Evolutionary conservation across 495 filamentous ascomycete genomes (phyloP).

Genomic region (Daldinia concentrica): DNA sequence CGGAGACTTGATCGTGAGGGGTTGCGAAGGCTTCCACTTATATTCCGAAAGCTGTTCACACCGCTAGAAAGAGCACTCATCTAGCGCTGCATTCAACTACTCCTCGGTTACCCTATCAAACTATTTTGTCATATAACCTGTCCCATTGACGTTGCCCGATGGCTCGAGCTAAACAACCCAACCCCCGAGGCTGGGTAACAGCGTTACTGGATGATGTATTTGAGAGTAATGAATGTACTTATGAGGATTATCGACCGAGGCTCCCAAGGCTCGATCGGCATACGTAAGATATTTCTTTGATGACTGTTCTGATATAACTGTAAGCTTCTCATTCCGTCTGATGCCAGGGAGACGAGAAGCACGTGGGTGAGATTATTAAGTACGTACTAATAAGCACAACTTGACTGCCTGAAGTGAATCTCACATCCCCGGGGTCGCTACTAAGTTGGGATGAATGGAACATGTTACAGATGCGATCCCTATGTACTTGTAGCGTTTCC

Average conservation of each 20-base stretch:
- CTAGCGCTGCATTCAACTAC: conserved; percentile 34
- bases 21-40: conserved; percentile 29
- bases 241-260: conserved; percentile 28
- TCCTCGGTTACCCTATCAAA: conserved; percentile 30
- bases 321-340: conserved; percentile 31
- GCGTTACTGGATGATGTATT: conserved; percentile 32
- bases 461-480: not conserved
- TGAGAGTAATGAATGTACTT: conserved; percentile 19
- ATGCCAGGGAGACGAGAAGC: conserved; percentile 20
- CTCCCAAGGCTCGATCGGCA: conserved; percentile 11
- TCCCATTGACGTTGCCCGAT: conserved; percentile 25
- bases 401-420: conserved; percentile 22
- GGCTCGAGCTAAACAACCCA: conserved; percentile 24
- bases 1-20: conserved; percentile 42
- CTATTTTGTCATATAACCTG: conserved; percentile 16
- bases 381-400: conserved; percentile 3
- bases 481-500: not conserved
- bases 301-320: conserved; percentile 35
- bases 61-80: conserved; percentile 34
- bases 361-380: conserved; percentile 20
- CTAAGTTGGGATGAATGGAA: conserved; percentile 5
- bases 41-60: conserved; percentile 34
- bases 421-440: conserved; percentile 12
- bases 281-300: conserved; percentile 36
- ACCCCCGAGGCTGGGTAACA: conserved; percentile 12